Conservation (phyloP, 2,329 filamentous ascomycete species). For the Phoma sp. region DNA sequence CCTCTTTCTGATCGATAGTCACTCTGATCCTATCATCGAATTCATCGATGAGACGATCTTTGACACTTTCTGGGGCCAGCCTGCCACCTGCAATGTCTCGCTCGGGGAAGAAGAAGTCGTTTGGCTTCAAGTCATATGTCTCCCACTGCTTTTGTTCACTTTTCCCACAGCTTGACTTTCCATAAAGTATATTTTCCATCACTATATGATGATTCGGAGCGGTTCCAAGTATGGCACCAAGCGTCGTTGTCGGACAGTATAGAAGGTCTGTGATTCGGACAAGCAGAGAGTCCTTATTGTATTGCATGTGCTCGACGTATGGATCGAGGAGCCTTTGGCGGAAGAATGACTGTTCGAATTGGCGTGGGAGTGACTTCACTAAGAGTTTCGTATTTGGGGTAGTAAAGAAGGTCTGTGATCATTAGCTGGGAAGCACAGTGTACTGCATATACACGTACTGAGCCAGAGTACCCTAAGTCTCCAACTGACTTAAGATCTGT, state of each 20-base stretch:
- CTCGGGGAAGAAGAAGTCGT: constrained; percentile 77
- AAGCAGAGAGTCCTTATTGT: constrained; percentile 65
- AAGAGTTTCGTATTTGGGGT: constrained; percentile 71
- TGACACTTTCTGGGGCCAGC: constrained; percentile 68
- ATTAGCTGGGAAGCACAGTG: constrained; percentile 12
- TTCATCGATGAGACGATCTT: constrained; percentile 69
- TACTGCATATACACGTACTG: constrained; percentile 50
- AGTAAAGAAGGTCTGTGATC: constrained; percentile 68
- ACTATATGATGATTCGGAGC: constrained; percentile 75
- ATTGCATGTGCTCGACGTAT: constrained; percentile 68
- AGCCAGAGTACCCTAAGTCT: constrained; percentile 76
- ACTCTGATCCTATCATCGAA: constrained; percentile 71
- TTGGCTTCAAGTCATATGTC: constrained; percentile 76
- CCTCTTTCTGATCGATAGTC: constrained; percentile 59
- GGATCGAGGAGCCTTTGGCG: constrained; percentile 67
- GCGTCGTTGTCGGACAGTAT: constrained; percentile 59
- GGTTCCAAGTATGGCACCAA: constrained; percentile 65
- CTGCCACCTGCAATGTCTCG: constrained; percentile 70
- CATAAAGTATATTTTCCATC: constrained; percentile 77
- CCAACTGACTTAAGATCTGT: constrained; percentile 62
- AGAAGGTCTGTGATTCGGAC: constrained; percentile 76
- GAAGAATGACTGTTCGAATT: constrained; percentile 75
- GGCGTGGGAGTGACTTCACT: constrained; percentile 72
- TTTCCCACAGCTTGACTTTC: constrained; percentile 55
- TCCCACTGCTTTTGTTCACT: constrained; percentile 63